Evolutionary conservation across 2,329 filamentous ascomycete genomes (phyloP).

Genomic region (Trichoderma sp.): DNA sequence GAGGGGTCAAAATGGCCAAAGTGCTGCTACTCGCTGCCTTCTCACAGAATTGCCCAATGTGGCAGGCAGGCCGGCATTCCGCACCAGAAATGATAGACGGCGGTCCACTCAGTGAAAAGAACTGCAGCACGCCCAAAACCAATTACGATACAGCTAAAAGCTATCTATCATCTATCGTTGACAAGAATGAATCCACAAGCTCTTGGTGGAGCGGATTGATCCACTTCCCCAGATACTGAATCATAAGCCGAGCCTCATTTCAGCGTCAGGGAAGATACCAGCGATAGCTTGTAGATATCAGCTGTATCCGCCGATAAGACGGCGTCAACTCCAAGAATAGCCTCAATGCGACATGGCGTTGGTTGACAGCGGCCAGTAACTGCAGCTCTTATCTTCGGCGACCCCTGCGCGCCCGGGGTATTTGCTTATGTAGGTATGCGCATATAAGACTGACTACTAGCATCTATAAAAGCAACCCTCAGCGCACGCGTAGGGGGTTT

Average conservation of each 20-base stretch:
- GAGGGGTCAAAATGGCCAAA: not conserved
- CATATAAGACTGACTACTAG: not conserved
- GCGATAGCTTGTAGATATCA: not conserved
- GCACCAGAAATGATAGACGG: not conserved
- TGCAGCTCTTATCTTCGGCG: not conserved
- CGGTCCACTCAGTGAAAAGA: not conserved
- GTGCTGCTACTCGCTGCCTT: not conserved
- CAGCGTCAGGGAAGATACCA: not conserved
- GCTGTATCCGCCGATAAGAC: not conserved
- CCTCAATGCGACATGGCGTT: conserved; percentile 1
- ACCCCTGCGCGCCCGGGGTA: not conserved
- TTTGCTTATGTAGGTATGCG: conserved; percentile 1
- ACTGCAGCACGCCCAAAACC: not conserved
- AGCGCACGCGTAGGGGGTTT: not conserved
- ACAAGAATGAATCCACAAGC: not conserved
- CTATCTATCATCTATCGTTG: not conserved
- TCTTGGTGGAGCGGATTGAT: not conserved
- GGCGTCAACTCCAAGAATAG: not conserved
- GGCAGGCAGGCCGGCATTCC: not conserved
- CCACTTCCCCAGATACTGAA: conserved; percentile 18
- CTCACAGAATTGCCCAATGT: conserved; percentile 17
- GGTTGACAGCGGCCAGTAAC: not conserved
- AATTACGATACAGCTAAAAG: conserved; percentile 1
- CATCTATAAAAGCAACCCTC: conserved; percentile 6
- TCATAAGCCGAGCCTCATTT: not conserved